Base-by-base conservation (phyloP, 2,329 filamentous ascomycete species). In the Hysterium pulicare region DNA sequence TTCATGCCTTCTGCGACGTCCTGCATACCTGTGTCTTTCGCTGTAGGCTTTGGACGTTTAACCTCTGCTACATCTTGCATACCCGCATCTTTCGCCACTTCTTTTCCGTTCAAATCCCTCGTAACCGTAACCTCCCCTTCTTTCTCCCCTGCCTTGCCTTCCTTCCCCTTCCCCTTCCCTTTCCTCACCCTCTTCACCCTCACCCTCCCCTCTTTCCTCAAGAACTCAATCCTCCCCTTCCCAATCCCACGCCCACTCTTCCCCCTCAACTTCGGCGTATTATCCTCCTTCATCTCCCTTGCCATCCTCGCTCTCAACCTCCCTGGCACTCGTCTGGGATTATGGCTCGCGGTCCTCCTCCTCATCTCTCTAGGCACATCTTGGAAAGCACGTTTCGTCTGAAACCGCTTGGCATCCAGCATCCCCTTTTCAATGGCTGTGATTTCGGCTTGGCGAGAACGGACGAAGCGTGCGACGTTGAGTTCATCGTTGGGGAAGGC, bases 281-380 rank as follows among this genome's bases (percentile, higher is more conserved):
- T 96, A 59, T 97, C 91, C 42, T 94, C 87, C 13, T 74, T 73
- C 83, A 95, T 94, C 76, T 85, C 82, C 62, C 75, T 73, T 55
- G 73, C 78, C 1, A 89, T 90, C 52, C 86, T 78, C 30, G 70
- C 71, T 42, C 86, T 79, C 58, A 97, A 69, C 48, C 89, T 74
- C 60, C 84, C 85, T 2, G 93, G 93, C 13, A 98, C 84, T 48
- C 86, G 81, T 69, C 91, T 95, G 26, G 87, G 86, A 76, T 98
- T 96, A 69, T 98, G 93, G 64, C 90, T 95, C 16, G 91, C 93
- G 0, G 91, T 95, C 55, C 93, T 78, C 50, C 93, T 77, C 51
- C 93, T 77, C 77, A 98, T 71, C 38, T 84, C 83, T 53, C 89
- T 81, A 1, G 93, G 93, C 4, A 98, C 86, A 54, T 88, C 81